These are phyloP conservation scores for Petunia axillaris DNA, from an alignment of 257 asterid species.

Conservation along the genomic window DNA sequence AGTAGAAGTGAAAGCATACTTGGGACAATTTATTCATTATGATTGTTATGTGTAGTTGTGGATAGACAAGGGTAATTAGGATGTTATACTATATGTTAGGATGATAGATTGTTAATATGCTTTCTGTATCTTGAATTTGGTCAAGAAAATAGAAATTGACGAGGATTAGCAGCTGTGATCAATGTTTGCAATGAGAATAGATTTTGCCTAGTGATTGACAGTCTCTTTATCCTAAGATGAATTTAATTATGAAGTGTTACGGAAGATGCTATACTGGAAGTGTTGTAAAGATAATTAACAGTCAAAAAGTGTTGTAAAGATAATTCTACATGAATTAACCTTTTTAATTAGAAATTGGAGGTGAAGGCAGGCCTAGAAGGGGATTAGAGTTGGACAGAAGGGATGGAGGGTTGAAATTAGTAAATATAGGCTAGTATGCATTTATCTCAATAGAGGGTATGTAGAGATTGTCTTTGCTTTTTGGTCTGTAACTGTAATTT, in stretches of 20 bases:
- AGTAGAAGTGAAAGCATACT: not conserved
- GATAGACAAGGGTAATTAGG: not conserved
- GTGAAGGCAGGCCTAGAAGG: not conserved
- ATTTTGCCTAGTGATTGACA: not conserved
- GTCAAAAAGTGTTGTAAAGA: not conserved
- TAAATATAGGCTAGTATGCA: not conserved
- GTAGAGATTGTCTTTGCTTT: not conserved
- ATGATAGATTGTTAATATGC: too few species aligned
- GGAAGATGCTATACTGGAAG: not conserved
- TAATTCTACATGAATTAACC: not conserved
- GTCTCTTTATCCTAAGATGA: not conserved
- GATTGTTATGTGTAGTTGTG: not conserved
- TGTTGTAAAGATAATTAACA: not conserved
- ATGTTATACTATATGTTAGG: not conserved
- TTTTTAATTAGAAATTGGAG: slow-evolving; percentile 4
- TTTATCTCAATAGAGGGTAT: slow-evolving; percentile 17
- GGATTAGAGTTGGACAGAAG: not conserved
- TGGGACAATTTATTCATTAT: not conserved
- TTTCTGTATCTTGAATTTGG: not conserved
- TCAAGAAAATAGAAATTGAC: not conserved
- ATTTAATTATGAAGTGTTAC: slow-evolving; percentile 4
- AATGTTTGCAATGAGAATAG: not conserved
- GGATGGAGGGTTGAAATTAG: not conserved
- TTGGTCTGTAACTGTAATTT: too few species aligned
- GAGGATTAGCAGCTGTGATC: not conserved